Evolutionary conservation across 305 asterid species (phyloP).

Genomic region (Solanum chacoense): DNA sequence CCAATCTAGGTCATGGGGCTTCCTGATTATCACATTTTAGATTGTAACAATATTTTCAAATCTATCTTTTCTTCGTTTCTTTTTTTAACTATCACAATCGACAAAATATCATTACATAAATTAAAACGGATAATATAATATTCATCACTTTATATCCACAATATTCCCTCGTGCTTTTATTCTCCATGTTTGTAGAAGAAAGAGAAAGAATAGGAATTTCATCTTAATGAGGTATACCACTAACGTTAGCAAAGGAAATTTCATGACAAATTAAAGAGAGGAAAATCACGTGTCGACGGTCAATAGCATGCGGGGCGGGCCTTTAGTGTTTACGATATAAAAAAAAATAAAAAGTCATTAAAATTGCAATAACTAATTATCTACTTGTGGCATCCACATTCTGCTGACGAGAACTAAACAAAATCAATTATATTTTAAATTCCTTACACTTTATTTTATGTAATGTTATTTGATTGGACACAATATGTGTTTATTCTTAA

Average conservation of each 20-base stretch:
- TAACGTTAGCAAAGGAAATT: not conserved
- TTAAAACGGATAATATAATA: not conserved
- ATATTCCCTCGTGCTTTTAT: not conserved
- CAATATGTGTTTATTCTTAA: not conserved
- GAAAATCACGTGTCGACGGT: not conserved
- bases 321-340: not conserved
- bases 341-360: too few species aligned
- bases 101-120: not conserved
- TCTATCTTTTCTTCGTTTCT: not conserved
- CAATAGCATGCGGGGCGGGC: not conserved
- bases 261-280: not conserved
- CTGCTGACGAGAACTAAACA: not conserved
- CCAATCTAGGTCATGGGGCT: not conserved
- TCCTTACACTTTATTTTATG: not conserved
- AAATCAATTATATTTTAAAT: not conserved
- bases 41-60: not conserved
- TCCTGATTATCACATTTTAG: not conserved
- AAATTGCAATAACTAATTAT: not conserved
- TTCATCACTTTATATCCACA: not conserved
- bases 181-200: not conserved
- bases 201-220: not conserved
- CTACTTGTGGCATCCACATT: not conserved
- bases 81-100: not conserved
- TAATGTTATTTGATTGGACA: not conserved
- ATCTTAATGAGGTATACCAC: not conserved